phyloP scores from a whole-genome alignment of 108 stramenopile species.

The Schizochytrium sp. region DNA sequence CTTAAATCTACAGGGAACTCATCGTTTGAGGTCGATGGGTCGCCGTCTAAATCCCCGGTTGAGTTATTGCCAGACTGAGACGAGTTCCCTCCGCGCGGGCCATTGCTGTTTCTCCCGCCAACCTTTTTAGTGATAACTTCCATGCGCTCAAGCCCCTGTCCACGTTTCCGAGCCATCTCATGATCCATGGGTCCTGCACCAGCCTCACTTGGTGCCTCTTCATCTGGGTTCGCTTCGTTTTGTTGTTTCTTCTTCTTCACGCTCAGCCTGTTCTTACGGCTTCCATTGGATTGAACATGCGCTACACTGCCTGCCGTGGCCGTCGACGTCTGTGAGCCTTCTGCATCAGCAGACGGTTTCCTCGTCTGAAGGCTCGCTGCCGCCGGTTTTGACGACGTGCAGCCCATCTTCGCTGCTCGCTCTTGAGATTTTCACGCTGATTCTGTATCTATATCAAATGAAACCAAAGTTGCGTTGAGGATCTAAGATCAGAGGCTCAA shows the following conservation, averaged over 20 bases:
- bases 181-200: constrained; percentile 32
- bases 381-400: too few relatives aligned
- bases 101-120: constrained; percentile 28
- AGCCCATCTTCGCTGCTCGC: too few relatives aligned
- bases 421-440: too few relatives aligned
- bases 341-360: background rate
- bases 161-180: background rate
- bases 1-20: background rate
- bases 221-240: background rate
- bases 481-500: too few relatives aligned
- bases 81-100: background rate
- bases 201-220: background rate
- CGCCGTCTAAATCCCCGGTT: background rate
- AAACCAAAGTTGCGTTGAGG: too few relatives aligned
- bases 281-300: background rate
- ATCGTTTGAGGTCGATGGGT: background rate
- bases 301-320: background rate
- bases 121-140: constrained; percentile 31
- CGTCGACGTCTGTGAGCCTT: background rate
- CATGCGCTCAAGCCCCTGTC: constrained; percentile 34
- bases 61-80: background rate
- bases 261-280: background rate
- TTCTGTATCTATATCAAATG: too few relatives aligned
- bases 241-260: background rate
- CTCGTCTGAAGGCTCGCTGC: too few relatives aligned